Evolutionary conservation across 768 basidiomycete genomes (phyloP).

Genomic region (Termitomyces sp.): DNA sequence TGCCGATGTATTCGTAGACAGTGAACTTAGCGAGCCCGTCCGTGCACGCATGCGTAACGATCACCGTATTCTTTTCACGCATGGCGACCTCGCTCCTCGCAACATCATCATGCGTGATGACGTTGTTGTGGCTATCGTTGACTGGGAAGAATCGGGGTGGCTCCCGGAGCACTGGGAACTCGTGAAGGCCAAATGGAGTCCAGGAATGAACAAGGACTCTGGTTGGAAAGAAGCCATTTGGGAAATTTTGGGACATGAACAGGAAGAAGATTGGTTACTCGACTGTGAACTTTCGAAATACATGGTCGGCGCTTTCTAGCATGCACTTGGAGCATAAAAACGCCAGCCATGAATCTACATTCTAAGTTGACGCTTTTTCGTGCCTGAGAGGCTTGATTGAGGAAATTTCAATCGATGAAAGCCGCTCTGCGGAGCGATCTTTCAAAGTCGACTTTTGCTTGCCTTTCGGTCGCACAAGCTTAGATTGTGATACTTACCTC

Average conservation of each 20-base stretch:
- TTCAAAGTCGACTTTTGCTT: not conserved
- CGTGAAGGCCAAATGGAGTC: conserved; percentile 8
- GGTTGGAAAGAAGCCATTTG: conserved; percentile 8
- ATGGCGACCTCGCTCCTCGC: conserved; percentile 35
- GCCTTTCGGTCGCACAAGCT: not conserved
- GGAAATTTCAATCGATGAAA: not conserved
- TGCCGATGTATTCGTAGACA: conserved; percentile 4
- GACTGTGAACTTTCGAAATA: conserved; percentile 6
- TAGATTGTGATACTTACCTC: not conserved
- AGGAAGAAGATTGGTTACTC: conserved; percentile 4
- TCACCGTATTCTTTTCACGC: conserved; percentile 23
- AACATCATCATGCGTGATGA: conserved; percentile 33
- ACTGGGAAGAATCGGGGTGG: conserved; percentile 29
- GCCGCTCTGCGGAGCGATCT: not conserved
- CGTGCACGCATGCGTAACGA: conserved; percentile 2
- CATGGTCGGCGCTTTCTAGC: conserved; percentile 5
- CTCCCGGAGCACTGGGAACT: conserved; percentile 30
- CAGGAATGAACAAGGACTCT: conserved; percentile 3
- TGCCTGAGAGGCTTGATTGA: not conserved
- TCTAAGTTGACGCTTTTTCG: not conserved
- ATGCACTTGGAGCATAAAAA: not conserved
- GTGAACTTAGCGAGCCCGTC: conserved; percentile 3
- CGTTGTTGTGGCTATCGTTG: conserved; percentile 23
- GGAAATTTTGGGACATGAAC: conserved; percentile 2
- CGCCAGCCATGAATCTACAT: not conserved